phyloP scores from a whole-genome alignment of 805 yeast genomes.

The Candida gorgasii region DNA sequence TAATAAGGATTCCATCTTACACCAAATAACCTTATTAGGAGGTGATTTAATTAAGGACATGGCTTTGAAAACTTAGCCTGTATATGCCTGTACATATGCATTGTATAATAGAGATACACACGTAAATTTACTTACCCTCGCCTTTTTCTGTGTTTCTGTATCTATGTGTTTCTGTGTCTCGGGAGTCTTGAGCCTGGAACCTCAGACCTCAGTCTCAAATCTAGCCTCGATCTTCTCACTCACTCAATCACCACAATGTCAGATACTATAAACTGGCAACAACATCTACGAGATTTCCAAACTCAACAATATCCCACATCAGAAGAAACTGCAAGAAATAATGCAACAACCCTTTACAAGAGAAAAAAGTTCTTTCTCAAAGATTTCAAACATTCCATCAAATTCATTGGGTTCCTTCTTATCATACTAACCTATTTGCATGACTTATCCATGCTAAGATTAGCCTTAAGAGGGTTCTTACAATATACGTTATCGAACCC shows the following conservation, averaged over 20 bases:
- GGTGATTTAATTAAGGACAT: slow-evolving; percentile 52
- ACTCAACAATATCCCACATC: slow-evolving; percentile 33
- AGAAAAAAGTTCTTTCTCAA: slow-evolving; percentile 41
- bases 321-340: slow-evolving; percentile 43
- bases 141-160: background rate
- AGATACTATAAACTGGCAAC: slow-evolving; percentile 15
- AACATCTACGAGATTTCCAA: slow-evolving; percentile 27
- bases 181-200: too few relatives aligned
- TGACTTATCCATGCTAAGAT: slow-evolving; percentile 39
- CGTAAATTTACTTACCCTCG: background rate
- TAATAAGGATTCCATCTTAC: slow-evolving; percentile 70
- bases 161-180: too few relatives aligned
- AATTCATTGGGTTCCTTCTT: slow-evolving; percentile 35
- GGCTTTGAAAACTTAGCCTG: slow-evolving; percentile 2
- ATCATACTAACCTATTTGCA: slow-evolving; percentile 40
- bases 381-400: slow-evolving; percentile 35
- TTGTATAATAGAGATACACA: slow-evolving; percentile 1
- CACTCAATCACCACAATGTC: slow-evolving; percentile 6
- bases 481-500: slow-evolving; percentile 35
- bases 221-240: background rate
- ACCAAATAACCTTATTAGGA: slow-evolving; percentile 69
- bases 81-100: slow-evolving; percentile 1
- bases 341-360: slow-evolving; percentile 41
- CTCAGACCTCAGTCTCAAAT: background rate
- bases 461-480: slow-evolving; percentile 25